Conservation (phyloP, 1,139 yeast species). For the Pichia sp. region DNA sequence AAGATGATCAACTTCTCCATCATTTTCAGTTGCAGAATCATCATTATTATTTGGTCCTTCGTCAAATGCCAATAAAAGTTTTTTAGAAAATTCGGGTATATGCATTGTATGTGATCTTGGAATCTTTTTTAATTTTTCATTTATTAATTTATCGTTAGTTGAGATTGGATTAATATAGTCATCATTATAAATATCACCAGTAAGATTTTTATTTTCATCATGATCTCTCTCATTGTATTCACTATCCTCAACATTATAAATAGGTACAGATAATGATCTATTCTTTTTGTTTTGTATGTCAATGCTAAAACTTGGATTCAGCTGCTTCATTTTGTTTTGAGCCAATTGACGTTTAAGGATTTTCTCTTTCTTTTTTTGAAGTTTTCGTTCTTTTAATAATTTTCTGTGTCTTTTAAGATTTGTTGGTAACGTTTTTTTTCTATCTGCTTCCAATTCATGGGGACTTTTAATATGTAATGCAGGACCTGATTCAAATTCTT, state of each 20-base stretch:
- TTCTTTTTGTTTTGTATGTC: neutral
- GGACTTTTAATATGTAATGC: conserved; percentile 79
- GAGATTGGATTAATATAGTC: conserved; percentile 5
- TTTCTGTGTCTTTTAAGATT: conserved; percentile 19
- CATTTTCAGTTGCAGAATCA: conserved; percentile 11
- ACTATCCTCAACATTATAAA: neutral
- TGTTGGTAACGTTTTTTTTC: conserved; percentile 20
- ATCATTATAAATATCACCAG: neutral
- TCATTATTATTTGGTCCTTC: neutral
- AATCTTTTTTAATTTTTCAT: conserved; percentile 1
- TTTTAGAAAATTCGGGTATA: conserved; percentile 9
- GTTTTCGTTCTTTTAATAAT: conserved; percentile 15
- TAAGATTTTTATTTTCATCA: conserved; percentile 1
- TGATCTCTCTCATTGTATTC: neutral
- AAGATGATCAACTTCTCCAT: neutral
- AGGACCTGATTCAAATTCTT: conserved; percentile 61
- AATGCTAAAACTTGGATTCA: conserved; percentile 1
- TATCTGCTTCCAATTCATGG: conserved; percentile 63
- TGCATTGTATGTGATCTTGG: conserved; percentile 10
- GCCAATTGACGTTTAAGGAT: conserved; percentile 2
- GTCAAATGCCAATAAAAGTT: conserved; percentile 3
- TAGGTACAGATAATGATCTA: conserved; percentile 10
- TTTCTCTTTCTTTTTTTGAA: conserved; percentile 14
- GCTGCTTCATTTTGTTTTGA: neutral
- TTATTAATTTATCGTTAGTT: conserved; percentile 3